These are phyloP conservation scores for Polyplosphaeria fusca DNA, from an alignment of 495 filamentous ascomycete species.

Conservation along the genomic window DNA sequence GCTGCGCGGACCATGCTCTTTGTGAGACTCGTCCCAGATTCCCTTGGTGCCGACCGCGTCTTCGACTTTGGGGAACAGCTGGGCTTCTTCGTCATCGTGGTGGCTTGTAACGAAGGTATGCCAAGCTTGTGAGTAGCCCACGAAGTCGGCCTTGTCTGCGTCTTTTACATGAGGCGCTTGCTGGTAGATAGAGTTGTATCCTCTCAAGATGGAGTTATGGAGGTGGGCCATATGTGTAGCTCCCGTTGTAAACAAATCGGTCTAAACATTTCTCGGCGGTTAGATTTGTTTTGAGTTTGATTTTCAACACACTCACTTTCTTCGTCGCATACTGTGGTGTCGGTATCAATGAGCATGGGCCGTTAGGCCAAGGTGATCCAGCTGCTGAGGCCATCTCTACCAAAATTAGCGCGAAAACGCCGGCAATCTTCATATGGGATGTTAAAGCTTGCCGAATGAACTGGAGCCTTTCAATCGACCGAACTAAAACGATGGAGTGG, in stretches of 20 bases:
- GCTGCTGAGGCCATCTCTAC: constrained; percentile 1
- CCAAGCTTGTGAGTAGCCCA: constrained; percentile 53
- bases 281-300: not conserved
- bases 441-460: not conserved
- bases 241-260: constrained; percentile 31
- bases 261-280: constrained; percentile 6
- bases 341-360: constrained; percentile 16
- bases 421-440: not conserved
- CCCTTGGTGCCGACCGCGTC: constrained; percentile 46
- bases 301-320: constrained; percentile 10
- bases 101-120: constrained; percentile 52
- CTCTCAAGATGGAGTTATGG: constrained; percentile 58
- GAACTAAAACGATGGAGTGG: too few relatives aligned
- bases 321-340: constrained; percentile 25
- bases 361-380: constrained; percentile 30
- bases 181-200: constrained; percentile 58
- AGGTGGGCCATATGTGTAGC: constrained; percentile 59
- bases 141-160: constrained; percentile 45
- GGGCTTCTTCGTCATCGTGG: constrained; percentile 53
- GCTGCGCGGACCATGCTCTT: constrained; percentile 48
- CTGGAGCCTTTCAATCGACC: too few relatives aligned
- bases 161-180: constrained; percentile 40
- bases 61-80: constrained; percentile 53
- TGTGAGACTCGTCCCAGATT: constrained; percentile 45
- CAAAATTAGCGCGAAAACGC: not conserved